Evolutionary conservation across 352 stramenopile genomes (phyloP), one percentile per base, ranked within the genome.

Genomic region (Phytophthora kernoviae): DNA sequence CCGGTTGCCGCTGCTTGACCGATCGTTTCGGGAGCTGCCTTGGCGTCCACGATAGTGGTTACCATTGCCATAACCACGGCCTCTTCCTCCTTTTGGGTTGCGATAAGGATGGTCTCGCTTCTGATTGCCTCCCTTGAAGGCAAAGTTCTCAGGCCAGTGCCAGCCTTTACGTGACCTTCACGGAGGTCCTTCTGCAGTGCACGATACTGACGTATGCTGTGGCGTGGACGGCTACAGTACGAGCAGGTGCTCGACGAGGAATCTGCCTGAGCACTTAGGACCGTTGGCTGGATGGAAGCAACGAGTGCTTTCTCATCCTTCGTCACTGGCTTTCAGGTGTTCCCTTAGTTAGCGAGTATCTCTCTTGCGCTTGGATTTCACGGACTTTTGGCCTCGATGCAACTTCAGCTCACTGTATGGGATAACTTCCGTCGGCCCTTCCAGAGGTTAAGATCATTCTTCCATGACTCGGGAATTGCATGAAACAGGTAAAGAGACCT

Each of bases 351-450:
- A 54, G 6, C 4, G 26, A 30, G 46, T 54, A 54, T 6, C 30
- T 24, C 7, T 54, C 46, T 20, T 52, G 44, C 26, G 44, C 44
- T 52, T 36, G 44, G 15, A 34, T 52, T 30, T 52, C 44, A 20
- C 44, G 44, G 18, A 54, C 46, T 18, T 18, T 54, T 54, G 46
- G 26, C 46, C 30, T 54, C 46, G 14, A 54, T 41, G 30, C 46
- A 41, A 18, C 24, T 54, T 54, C 2, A 54, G 46, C 5, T 42
- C 46, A 5, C n/a, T n/a, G n/a, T n/a, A n/a, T n/a, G n/a, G n/a
- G n/a, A n/a, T n/a, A n/a, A n/a, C n/a, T n/a, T n/a, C n/a, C n/a
- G n/a, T n/a, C n/a, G n/a, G n/a, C n/a, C n/a, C n/a, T n/a, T n/a
- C n/a, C n/a, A n/a, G n/a, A n/a, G n/a, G n/a, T n/a, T n/a, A n/a